Base-by-base conservation (phyloP, 2,329 filamentous ascomycete species). In the Diaporthe sp. region DNA sequence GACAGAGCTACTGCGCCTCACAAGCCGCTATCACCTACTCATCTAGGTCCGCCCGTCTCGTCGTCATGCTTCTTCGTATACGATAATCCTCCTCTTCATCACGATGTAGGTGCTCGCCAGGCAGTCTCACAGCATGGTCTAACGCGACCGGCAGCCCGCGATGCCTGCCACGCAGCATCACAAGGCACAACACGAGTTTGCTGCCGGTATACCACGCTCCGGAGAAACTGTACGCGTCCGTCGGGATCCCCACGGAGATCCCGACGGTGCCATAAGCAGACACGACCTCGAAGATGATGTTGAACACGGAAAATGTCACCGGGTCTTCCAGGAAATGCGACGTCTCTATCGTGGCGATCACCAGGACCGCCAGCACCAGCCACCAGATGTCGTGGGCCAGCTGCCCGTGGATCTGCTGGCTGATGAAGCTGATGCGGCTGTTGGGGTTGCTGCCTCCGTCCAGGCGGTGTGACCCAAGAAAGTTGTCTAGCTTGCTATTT, bases 331-430 rank as follows among this genome's bases (percentile, higher is more conserved):
- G 82, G 75, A 90, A 91, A 73, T 90, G 87, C 13, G 84, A 82
- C 1, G 88, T 89, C 80, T 93, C 91, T 65, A 91, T 90, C 74
- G 89, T 88, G 39, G 87, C 85, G 75, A 93, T 91, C 37, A 90
- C 83, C n/a, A 92, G 84, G 7, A 91, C 87, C 0, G 90, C 90
- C 1, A 92, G 81, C 2, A 90, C 88, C 19, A 93, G 87, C 86
- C 89, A 92, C 91, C 91, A 93, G 15, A 93, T 84, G 79, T 93
- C 91, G 80, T 93, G 91, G 12, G 90, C 89, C 3, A 93, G 85
- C 79, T 93, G 91, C 22, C 88, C 87, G 42, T 89, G 88, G 17
- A 92, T 84, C 79, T 92, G 90, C 75, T 88, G 85, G 75, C 85
- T 86, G 71, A 90, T 84, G 79, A 90, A 90, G 79, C 84, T 86